Percentiles rank a stretch among this genome's conserved stretches.
These are phyloP conservation scores for Colletotrichum sublineola DNA, from an alignment of 2,329 filamentous ascomycete genomes.

Conservation along the genomic window DNA sequence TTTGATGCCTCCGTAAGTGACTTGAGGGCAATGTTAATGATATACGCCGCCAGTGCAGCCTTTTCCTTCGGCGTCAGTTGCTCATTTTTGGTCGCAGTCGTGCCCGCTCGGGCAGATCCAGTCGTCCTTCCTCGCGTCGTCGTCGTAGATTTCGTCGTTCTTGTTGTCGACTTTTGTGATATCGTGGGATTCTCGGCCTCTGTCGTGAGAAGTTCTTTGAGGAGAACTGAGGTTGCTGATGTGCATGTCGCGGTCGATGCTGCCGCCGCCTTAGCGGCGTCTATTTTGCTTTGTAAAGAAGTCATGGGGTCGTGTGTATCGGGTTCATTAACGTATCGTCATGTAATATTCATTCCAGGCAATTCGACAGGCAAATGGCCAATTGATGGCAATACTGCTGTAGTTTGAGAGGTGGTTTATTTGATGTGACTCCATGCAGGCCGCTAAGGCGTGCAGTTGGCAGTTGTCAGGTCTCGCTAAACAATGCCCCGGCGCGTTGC, in stretches of 20 bases:
- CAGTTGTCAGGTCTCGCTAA: constrained; percentile 43
- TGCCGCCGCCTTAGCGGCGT: constrained; percentile 68
- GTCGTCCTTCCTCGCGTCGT: constrained; percentile 47
- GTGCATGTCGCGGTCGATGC: constrained; percentile 68
- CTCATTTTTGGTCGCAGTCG: constrained; percentile 52
- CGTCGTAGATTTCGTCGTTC: constrained; percentile 47
- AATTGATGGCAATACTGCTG: constrained; percentile 37
- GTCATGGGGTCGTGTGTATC: constrained; percentile 53
- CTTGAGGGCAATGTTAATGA: constrained; percentile 79
- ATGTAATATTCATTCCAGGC: constrained; percentile 37
- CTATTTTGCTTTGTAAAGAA: constrained; percentile 58
- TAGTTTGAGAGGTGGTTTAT: constrained; percentile 33
- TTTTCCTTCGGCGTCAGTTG: constrained; percentile 70
- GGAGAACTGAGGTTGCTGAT: constrained; percentile 59
- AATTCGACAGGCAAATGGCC: not conserved
- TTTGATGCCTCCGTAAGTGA: constrained; percentile 77
- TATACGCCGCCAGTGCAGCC: constrained; percentile 77
- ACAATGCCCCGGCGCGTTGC: constrained; percentile 40
- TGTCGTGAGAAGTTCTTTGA: constrained; percentile 61
- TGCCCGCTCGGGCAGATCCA: constrained; percentile 49
- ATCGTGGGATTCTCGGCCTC: constrained; percentile 46
- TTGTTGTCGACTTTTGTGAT: constrained; percentile 42
- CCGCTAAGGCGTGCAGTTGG: constrained; percentile 31
- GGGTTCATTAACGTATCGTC: constrained; percentile 52
- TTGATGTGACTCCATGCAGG: constrained; percentile 32